Base-by-base conservation (phyloP, 106 monocot species). In the Chionographis japonica region DNA sequence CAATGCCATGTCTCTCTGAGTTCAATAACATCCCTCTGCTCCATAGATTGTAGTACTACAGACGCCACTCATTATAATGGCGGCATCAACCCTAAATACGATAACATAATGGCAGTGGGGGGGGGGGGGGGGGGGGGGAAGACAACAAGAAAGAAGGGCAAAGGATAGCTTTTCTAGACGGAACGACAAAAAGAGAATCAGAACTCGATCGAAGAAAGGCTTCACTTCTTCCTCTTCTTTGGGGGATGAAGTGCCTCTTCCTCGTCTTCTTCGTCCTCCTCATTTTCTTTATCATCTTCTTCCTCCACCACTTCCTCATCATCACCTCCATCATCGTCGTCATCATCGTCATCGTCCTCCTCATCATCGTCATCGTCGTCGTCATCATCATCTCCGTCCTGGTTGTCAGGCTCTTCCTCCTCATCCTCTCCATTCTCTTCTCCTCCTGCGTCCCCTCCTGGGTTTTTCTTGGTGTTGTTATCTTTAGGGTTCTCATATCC, bases 201-300 rank as follows among this genome's bases (percentile, higher is more conserved):
- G 27, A 27, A 27, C 27, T 27, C 27, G 27, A 27, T 27, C 27
- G 27, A 58, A 53, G 36, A 42, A n/a, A 14, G 2, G 14, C n/a
- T 51, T 72, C 72, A 72, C 72, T 72, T 72, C 72, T 72, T 72
- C 63, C 72, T 72, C 72, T 72, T 63, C 72, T 72, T 72, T 41
- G 63, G 72, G 54, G 72, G 72, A 40, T 72, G 72, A 39, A 72
- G 62, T 8, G 62, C 5, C 55, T 72, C 72, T 43, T 72, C 72
- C 6, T 72, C 63, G 8, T 64, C 65, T 37, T 74, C 56, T 12
- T 75, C 46, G n/a, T 75, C 67, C 0, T 75, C 68, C 6, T 76
- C 61, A 0, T 76, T 68, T 41, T 76, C 68, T 19, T 68, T 43
- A 39, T 68, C 75, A 0, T 76, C 62, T 19, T 42, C 75, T 10